Evolutionary conservation across 345 rosid genomes (phyloP).

Genomic region (Trapa incisa): DNA sequence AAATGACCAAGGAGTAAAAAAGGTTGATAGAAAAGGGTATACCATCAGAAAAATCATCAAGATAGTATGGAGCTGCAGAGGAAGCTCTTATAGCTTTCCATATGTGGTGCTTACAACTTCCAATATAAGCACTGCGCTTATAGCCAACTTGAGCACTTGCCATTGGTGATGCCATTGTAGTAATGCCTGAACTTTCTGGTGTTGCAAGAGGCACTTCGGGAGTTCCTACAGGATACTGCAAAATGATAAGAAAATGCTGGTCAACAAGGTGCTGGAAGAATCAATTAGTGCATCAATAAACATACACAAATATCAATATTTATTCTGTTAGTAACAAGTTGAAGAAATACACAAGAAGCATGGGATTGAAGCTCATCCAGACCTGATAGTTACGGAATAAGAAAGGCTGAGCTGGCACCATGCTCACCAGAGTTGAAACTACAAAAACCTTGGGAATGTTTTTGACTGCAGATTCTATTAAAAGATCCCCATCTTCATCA

Average conservation of each 20-base stretch:
- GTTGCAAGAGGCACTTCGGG: constrained; percentile 65
- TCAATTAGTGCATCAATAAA: not conserved
- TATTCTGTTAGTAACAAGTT: no score
- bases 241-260: constrained; percentile 5
- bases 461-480: constrained; percentile 92
- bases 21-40: constrained; percentile 9
- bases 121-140: constrained; percentile 81
- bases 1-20: not conserved
- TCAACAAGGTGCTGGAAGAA: not conserved
- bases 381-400: constrained; percentile 98
- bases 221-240: constrained; percentile 88
- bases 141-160: constrained; percentile 78
- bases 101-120: constrained; percentile 87
- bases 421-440: constrained; percentile 88
- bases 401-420: constrained; percentile 91
- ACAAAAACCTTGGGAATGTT: constrained; percentile 85
- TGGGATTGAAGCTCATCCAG: not conserved
- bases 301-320: no score
- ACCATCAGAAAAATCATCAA: constrained; percentile 96
- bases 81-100: constrained; percentile 99
- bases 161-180: constrained; percentile 47
- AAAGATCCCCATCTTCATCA: constrained; percentile 83
- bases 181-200: constrained; percentile 67
- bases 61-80: constrained; percentile 98
- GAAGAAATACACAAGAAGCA: not conserved